Evolutionary conservation across 192 early-diverging fungal species (phyloP), one percentile per base, ranked within the genome.

Genomic region (Rhizophagus sp.): DNA sequence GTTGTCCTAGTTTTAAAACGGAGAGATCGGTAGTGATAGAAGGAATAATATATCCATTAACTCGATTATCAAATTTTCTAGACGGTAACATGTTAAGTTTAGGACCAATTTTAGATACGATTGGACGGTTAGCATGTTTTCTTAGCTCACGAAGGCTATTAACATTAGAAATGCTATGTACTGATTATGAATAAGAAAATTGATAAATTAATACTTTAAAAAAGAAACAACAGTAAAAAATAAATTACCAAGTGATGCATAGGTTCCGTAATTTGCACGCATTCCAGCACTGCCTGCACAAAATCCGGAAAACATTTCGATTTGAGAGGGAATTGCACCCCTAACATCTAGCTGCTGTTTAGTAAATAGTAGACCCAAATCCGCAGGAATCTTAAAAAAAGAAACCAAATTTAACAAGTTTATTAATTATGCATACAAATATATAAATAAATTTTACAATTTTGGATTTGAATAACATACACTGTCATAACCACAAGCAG

Each of bases 401-500:
- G 70, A 68, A 78, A 30, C 30, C 30, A 41, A 66, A 3, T 17
- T 76, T n/a, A n/a, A n/a, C n/a, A n/a, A n/a, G n/a, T n/a, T n/a
- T 44, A 75, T 5, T 41, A 8, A 41, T 41, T 41, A 41, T 8
- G 39, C 7, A 41, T 41, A 41, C 39, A n/a, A 13, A 68, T 22
- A 36, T 2, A 19, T 44, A 75, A 25, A 25, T 17, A n/a, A 17
- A n/a, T n/a, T n/a, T 24, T 1, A 44, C 30, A 27, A 36, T 22
- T 15, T 30, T 10, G 12, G 3, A 12, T 79, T 82, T 76, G 89
- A 90, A 78, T 89, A 90, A 33, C 89, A 89, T 83, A 98, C 90
- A 33, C 94, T 95, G 81, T 98, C 97, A 82, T 97, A 98, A 4
- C 96, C 97, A 81, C 94, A 96, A 47, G 88, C 77, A 25, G 95